phyloP scores from a whole-genome alignment of 495 filamentous ascomycete species.

The Saxophila tyrrhenica region DNA sequence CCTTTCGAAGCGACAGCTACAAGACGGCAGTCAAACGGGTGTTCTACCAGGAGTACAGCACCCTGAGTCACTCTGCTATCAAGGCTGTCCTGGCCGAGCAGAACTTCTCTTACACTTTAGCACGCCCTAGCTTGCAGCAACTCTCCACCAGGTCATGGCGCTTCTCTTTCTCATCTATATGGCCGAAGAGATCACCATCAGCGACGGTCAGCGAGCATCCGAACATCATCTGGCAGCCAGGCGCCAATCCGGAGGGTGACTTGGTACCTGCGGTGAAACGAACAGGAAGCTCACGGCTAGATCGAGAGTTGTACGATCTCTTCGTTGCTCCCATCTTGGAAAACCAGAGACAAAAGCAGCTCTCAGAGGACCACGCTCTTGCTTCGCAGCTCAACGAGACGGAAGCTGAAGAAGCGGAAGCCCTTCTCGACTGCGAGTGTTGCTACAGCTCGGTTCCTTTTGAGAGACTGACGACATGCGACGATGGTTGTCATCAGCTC shows the following conservation, averaged over 20 bases:
- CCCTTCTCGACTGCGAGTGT: slow-evolving; percentile 79
- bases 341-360: slow-evolving; percentile 43
- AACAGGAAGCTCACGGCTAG: slow-evolving; percentile 68
- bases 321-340: slow-evolving; percentile 54
- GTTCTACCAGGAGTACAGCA: slow-evolving; percentile 69
- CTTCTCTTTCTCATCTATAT: slow-evolving; percentile 61
- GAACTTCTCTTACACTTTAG: slow-evolving; percentile 77
- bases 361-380: slow-evolving; percentile 47
- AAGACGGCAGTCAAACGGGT: slow-evolving; percentile 52
- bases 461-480: slow-evolving; percentile 70
- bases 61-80: slow-evolving; percentile 65
- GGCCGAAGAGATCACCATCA: slow-evolving; percentile 56
- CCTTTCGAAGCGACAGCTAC: slow-evolving; percentile 63
- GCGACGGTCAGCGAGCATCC: slow-evolving; percentile 50
- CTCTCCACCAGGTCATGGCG: slow-evolving; percentile 77
- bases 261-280: slow-evolving; percentile 49
- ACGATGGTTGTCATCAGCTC: slow-evolving; percentile 59
- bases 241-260: slow-evolving; percentile 30
- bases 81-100: slow-evolving; percentile 81
- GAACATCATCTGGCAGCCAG: slow-evolving; percentile 46
- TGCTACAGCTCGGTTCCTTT: slow-evolving; percentile 71
- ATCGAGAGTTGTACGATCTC: slow-evolving; percentile 61
- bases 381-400: slow-evolving; percentile 59
- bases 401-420: slow-evolving; percentile 60
- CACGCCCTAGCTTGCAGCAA: slow-evolving; percentile 61